Base-by-base conservation (phyloP, 2,329 filamentous ascomycete species). In the Pseudonectria foliicola region DNA sequence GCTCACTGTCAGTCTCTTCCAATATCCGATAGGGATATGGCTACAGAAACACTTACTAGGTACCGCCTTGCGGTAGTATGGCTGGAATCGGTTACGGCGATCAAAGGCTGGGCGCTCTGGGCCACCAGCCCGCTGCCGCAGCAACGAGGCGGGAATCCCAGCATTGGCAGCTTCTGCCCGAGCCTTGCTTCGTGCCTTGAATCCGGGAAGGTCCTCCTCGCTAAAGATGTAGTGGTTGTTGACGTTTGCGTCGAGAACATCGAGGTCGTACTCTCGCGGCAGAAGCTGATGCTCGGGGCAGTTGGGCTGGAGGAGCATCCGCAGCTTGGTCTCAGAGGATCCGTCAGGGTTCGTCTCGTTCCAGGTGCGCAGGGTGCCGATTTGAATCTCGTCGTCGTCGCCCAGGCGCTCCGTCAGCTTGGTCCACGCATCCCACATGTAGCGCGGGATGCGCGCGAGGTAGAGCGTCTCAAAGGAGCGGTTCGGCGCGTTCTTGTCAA, bases 141-240 rank as follows among this genome's bases (percentile, higher is more conserved):
- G 54, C 16, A 81, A 62, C 25, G 75, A 70, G 5, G 69, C 62
- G 4, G 77, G 77, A 40, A 82, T 77, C 34, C 77, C 73, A 13
- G 68, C 71, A 29, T 70, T 73, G 4, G 73, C 63, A 7, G 73
- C 71, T 34, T 76, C 71, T n/a, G 70, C 67, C 33, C 71, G 67
- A 31, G 63, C 62, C 49, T 70, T 73, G 53, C 73, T 74, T 56
- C 57, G 57, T 12, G 56, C 59, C 47, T 63, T 63, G 52, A 59
- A 64, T 12, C 59, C 52, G 1, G 88, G 85, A 14, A 95, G 73
- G 53, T 96, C 87, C 58, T 94, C 88, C 62, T 98, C 92, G 27
- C 84, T 88, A 56, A 98, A 98, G 37, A 96, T 70, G 56, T 84
- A 94, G 13, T 88, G 92, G 61, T 95, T 95, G 52, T 77, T 77